Evolutionary conservation across 345 rosid species (phyloP), one percentile per base, ranked within the genome.

Genomic region (Melaleuca quinquenervia): DNA sequence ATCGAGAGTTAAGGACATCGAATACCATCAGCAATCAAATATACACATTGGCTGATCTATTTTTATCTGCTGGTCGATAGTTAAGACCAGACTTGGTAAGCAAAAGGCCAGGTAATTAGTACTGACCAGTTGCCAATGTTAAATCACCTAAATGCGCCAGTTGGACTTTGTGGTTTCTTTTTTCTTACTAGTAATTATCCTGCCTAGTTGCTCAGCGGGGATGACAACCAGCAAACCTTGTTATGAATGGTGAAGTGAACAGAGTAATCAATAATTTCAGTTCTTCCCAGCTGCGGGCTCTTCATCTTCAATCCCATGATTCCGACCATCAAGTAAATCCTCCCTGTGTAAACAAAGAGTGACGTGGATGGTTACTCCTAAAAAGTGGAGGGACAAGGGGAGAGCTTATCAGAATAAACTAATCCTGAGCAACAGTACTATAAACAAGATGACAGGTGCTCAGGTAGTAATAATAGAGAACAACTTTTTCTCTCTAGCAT

Each of bases 311-410:
- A 89, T 85, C 64, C 87, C 84, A 4, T 87, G 84, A 52, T 93
- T 90, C 50, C 90, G 91, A 20, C 89, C 90, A 82, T 90, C 91
- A 85, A 91, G 90, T 83, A 89, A 82, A 87, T 94, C 93, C 92
- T 96, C 97, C 97, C 98, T 96, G 94, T 52, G 76, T 32, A 90
- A 85, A 85, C 80, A 90, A 85, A 58, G 55, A 26, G 26, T 60
- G 8, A 51, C 32, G 26, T 11, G 53, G 80, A 15, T n/a, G 12
- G 53, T 84, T 50, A 60, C 52, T 48, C 18, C 85, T 15, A 45
- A 15, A 50, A 54, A 21, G 14, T 18, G 27, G 7, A 3, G 49
- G 64, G 49, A 55, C 32, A 50, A 27, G n/a, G 52, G 3, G 50
- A 16, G 76, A 18, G 44, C 48, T 16, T 70, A 20, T 18, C 26